A percentile compares a stretch with the other conserved stretches of the same genome.
Evolutionary conservation across 164 flowering plant species (phyloP).

Genomic region (Vitis amurensis): DNA sequence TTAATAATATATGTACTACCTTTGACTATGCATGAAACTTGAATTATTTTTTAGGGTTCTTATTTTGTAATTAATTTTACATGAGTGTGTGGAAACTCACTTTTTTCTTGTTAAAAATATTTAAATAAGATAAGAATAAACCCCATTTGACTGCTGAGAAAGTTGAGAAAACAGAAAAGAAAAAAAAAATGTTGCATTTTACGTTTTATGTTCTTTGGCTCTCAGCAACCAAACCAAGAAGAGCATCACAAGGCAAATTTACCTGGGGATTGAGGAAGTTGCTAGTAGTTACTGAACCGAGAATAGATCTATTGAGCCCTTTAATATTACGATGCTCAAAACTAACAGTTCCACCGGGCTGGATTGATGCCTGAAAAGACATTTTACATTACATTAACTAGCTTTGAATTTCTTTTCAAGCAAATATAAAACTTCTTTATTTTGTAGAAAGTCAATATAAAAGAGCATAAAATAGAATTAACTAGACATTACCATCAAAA

Average conservation of each 20-base stretch:
- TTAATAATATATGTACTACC: no score
- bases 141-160: no score
- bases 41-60: no score
- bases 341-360: constrained; percentile 96
- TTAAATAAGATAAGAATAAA: background rate
- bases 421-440: no score
- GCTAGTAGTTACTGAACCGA: constrained; percentile 93
- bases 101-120: background rate
- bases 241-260: background rate
- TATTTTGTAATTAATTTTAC: no score
- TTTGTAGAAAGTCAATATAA: background rate
- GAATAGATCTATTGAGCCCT: constrained; percentile 86
- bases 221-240: background rate
- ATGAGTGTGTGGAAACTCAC: no score
- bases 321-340: constrained; percentile 91
- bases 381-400: constrained; percentile 5
- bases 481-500: background rate
- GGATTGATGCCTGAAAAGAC: constrained; percentile 80
- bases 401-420: background rate
- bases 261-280: constrained; percentile 98
- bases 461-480: background rate
- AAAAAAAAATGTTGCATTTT: no score
- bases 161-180: no score
- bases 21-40: no score
- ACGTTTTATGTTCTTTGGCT: no score